Percentiles rank a stretch among this genome's conserved stretches.
Conservation (phyloP, 768 basidiomycete species). For the Xerocomus spinulosus region DNA sequence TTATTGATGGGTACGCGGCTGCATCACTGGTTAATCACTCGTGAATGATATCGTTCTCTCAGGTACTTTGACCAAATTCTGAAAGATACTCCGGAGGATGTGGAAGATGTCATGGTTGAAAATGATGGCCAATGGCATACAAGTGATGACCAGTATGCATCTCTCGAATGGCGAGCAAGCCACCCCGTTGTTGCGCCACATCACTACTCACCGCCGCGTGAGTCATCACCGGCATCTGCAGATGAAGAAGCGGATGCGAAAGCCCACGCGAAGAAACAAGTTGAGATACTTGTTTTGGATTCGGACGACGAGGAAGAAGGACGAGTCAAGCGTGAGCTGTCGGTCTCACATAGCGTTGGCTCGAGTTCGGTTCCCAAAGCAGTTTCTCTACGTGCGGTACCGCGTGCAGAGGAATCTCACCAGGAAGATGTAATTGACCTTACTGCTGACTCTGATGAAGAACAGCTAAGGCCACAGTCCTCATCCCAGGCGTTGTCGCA, state of each 20-base stretch:
- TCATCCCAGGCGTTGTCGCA: conserved; percentile 29
- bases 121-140: conserved; percentile 97
- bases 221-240: conserved; percentile 25
- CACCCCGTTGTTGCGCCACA: conserved; percentile 38
- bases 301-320: conserved; percentile 76
- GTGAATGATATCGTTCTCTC: neutral
- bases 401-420: conserved; percentile 27
- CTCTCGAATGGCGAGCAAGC: conserved; percentile 59
- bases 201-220: conserved; percentile 27
- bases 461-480: conserved; percentile 38
- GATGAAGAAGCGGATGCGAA: conserved; percentile 31
- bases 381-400: conserved; percentile 16
- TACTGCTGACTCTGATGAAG: conserved; percentile 77
- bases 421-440: conserved; percentile 72
- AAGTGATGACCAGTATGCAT: conserved; percentile 78
- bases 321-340: conserved; percentile 70
- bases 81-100: conserved; percentile 64
- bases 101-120: conserved; percentile 93
- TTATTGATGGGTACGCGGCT: conserved; percentile 78
- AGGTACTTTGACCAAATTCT: conserved; percentile 91
- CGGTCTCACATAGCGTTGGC: conserved; percentile 55
- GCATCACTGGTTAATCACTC: neutral
- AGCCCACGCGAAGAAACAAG: conserved; percentile 45
- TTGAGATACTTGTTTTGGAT: conserved; percentile 63
- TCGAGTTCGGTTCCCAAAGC: conserved; percentile 32